These are phyloP conservation scores for Cochlearia excelsa DNA, from an alignment of 345 rosid species.

Conservation along the genomic window DNA sequence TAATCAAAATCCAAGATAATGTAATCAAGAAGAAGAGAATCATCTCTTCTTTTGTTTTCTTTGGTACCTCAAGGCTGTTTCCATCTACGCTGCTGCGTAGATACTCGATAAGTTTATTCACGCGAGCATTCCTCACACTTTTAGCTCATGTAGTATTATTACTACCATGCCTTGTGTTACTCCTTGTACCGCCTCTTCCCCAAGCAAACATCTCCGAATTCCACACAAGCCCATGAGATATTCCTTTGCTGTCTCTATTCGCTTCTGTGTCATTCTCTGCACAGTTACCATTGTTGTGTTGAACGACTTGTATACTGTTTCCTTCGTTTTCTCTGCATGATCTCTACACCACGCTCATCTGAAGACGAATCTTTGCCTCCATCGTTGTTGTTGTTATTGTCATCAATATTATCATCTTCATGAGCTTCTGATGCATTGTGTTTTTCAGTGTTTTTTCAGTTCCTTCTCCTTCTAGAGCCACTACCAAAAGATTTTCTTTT, in stretches of 20 bases:
- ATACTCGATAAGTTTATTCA: conserved; percentile 69
- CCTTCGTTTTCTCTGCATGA: no score
- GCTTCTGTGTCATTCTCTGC: no score
- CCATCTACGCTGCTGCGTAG: conserved; percentile 63
- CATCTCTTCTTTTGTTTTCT: neutral
- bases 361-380: no score
- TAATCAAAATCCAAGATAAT: neutral
- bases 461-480: conserved; percentile 36
- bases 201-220: conserved; percentile 84
- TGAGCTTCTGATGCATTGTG: no score
- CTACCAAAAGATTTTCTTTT: conserved; percentile 12
- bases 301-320: no score
- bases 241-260: no score
- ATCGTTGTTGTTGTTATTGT: no score
- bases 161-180: conserved; percentile 92
- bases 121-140: conserved; percentile 58
- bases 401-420: no score
- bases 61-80: conserved; percentile 64
- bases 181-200: conserved; percentile 94
- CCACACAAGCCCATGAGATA: conserved; percentile 72
- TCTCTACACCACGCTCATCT: no score
- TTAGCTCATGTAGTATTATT: conserved; percentile 53
- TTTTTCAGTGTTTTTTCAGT: no score
- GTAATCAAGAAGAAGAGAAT: conserved; percentile 4
- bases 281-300: no score